These are phyloP conservation scores for Garcia nutans DNA, from an alignment of 345 rosid species.

Conservation along the genomic window DNA sequence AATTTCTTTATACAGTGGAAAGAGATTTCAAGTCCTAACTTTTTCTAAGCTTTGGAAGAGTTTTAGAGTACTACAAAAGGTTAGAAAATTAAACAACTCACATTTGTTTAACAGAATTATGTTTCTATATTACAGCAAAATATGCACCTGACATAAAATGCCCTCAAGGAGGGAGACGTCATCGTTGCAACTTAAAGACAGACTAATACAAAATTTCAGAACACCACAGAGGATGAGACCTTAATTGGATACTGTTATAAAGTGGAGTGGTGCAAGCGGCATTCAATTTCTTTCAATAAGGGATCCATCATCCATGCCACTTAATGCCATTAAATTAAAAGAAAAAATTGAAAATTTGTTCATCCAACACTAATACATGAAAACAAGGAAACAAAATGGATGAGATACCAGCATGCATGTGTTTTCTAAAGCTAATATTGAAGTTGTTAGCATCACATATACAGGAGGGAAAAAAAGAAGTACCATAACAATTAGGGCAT, in stretches of 20 bases:
- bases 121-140: neutral
- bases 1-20: neutral
- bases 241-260: neutral
- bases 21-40: neutral
- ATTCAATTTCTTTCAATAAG: neutral
- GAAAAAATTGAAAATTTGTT: neutral
- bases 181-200: neutral
- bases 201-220: neutral
- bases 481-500: constrained; percentile 96
- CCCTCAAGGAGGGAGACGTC: neutral
- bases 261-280: neutral
- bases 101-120: neutral
- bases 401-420: neutral
- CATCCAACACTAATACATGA: neutral
- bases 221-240: neutral
- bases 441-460: neutral
- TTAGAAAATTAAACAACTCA: neutral
- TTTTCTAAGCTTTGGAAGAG: neutral
- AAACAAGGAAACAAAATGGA: neutral
- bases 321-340: neutral
- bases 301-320: neutral
- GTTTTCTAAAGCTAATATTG: neutral
- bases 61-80: neutral
- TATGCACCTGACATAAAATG: neutral
- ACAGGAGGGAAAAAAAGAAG: neutral